Conservation (phyloP, 345 rosid genomes). For the Arabis hirsuta region DNA sequence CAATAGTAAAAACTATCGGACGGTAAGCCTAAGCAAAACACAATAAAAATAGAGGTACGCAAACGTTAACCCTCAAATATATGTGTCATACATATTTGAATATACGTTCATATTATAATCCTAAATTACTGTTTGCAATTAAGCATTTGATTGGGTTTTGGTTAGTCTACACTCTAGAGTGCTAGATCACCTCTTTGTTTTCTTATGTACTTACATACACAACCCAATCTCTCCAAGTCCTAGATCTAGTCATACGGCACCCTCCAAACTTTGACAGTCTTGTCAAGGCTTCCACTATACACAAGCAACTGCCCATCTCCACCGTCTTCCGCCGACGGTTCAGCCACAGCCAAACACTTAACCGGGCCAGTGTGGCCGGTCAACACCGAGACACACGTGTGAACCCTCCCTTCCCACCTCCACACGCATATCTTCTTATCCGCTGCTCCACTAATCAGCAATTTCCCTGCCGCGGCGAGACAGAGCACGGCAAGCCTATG, state of each 20-base stretch:
- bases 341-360: conserved; percentile 78
- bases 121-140: not conserved
- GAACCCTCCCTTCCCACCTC: conserved; percentile 68
- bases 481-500: conserved; percentile 62
- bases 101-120: conserved; percentile 1
- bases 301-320: conserved; percentile 65
- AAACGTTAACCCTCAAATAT: not conserved
- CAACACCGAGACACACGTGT: conserved; percentile 69
- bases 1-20: not conserved
- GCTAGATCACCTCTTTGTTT: no score
- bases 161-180: not conserved
- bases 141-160: conserved; percentile 20
- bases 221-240: conserved; percentile 9
- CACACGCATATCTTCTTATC: conserved; percentile 92
- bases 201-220: conserved; percentile 27
- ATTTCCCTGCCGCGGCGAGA: conserved; percentile 54
- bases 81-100: not conserved
- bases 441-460: conserved; percentile 85
- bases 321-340: conserved; percentile 44
- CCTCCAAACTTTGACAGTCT: conserved; percentile 96
- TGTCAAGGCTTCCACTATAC: conserved; percentile 92
- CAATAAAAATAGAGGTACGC: not conserved
- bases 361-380: conserved; percentile 94
- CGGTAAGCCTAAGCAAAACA: no score
- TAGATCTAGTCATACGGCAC: conserved; percentile 49